A percentile compares a stretch with the other conserved stretches of the same genome.
Conservation (phyloP, 495 filamentous ascomycete genomes). For the Penicillium cinerascens region DNA sequence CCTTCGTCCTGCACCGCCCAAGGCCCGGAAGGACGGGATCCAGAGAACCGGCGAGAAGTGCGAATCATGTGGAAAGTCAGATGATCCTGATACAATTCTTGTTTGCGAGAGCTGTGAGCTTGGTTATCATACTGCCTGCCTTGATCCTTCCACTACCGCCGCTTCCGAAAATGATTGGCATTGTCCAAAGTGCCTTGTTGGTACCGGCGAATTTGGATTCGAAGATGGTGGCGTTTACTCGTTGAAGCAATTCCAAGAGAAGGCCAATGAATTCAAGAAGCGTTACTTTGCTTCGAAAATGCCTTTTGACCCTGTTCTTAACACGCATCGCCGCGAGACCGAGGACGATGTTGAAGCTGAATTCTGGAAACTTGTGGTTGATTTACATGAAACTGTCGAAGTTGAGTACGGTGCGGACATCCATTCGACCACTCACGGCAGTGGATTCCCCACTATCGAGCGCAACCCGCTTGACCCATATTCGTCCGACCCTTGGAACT, state of each 20-base stretch:
- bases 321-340: conserved; percentile 72
- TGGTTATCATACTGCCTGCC: conserved; percentile 81
- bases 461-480: conserved; percentile 83
- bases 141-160: conserved; percentile 79
- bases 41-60: conserved; percentile 80
- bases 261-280: conserved; percentile 91
- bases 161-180: conserved; percentile 91
- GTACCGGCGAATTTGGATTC: conserved; percentile 95
- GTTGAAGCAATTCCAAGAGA: conserved; percentile 92
- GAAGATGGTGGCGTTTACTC: conserved; percentile 97
- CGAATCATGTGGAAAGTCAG: conserved; percentile 79
- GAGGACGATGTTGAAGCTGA: conserved; percentile 97
- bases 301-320: conserved; percentile 81
- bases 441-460: conserved; percentile 94
- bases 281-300: conserved; percentile 87
- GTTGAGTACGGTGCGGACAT: conserved; percentile 99
- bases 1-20: conserved; percentile 75
- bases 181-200: conserved; percentile 91
- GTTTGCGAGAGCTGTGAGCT: conserved; percentile 93
- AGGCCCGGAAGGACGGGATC: conserved; percentile 64
- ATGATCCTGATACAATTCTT: conserved; percentile 66
- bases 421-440: conserved; percentile 96
- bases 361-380: conserved; percentile 94
- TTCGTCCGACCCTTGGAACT: conserved; percentile 89
- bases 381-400: conserved; percentile 89